Base-by-base conservation (phyloP, 495 filamentous ascomycete species). In the Hyaloscypha variabilis region DNA sequence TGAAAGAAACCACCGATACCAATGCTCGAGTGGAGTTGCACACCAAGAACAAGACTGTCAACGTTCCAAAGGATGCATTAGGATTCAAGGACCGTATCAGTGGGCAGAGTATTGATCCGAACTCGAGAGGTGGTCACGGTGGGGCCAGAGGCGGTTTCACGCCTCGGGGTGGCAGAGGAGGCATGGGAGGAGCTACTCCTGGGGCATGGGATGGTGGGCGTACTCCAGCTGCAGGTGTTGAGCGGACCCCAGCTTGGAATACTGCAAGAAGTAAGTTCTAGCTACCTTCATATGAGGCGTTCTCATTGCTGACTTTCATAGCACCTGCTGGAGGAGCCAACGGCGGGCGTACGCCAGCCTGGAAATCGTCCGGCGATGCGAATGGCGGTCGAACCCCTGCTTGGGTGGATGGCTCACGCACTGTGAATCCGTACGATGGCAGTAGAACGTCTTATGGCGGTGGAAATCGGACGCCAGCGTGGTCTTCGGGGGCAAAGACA, bases 21-120 rank as follows among this genome's bases (percentile, higher is more conserved):
- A 87, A 90, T 66, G 94, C 91, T 30, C 88, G 93, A 24, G 90
- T 99, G 39, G 96, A 98, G 76, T 81, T 99, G 28, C 94, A 97
- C 75, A 91, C 92, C 25, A 95, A 94, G 77, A 89, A 86, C 77
- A 97, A 96, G 81, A 86, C 88, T 8, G 88, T 98, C 59, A 89
- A 87, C 19, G 85, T 98, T 30, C 82, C 85, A 2, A 95, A 94
- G 75, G 87, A 90, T 5, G 83, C 87, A 60, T 79, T 98, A 10
- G 82, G 83, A 1, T 89, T 95, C 69, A 93, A 91, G 76, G 94
- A 99, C 82, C 90, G 83, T 57, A 73, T 92, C 49, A 92, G 90
- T 10, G 94, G 94, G 21, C 82, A 87, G 67, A 81, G 84, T 8
- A 86, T 96, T 49, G 89, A 90, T 63, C 82, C 85, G 58, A 88